Evolutionary conservation across 1,139 yeast genomes (phyloP).

Genomic region (Pichia inconspicua): DNA sequence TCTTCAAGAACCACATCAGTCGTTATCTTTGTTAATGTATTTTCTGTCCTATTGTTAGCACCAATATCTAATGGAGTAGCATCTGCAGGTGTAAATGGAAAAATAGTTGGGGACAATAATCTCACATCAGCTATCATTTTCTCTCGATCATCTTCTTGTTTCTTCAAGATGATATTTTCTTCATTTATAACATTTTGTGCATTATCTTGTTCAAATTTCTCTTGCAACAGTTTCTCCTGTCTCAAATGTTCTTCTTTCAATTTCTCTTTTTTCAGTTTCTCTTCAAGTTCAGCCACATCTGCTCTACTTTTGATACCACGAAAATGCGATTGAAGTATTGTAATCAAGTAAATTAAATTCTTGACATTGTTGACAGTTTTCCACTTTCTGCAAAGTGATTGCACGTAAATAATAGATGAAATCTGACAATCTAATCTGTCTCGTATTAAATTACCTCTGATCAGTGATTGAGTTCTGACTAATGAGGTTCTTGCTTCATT

Average conservation of each 20-base stretch:
- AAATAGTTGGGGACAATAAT: too few relatives aligned
- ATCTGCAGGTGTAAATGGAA: too few relatives aligned
- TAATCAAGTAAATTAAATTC: conserved; percentile 40
- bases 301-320: conserved; percentile 55
- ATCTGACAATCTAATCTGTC: background rate
- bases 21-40: background rate
- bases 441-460: conserved; percentile 59
- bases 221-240: conserved; percentile 27
- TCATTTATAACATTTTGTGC: background rate
- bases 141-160: conserved; percentile 1
- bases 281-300: conserved; percentile 31
- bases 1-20: conserved; percentile 54
- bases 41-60: background rate
- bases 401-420: conserved; percentile 16
- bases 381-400: conserved; percentile 31
- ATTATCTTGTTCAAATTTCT: background rate
- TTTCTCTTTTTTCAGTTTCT: conserved; percentile 63
- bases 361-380: conserved; percentile 41
- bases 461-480: conserved; percentile 47
- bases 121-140: conserved; percentile 40
- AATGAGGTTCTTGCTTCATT: conserved; percentile 48
- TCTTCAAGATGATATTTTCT: too few relatives aligned
- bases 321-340: conserved; percentile 55
- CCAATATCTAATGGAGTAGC: background rate
- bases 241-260: conserved; percentile 81